Evolutionary conservation across 495 filamentous ascomycete genomes (phyloP).

Genomic region (Xylaria scruposa): DNA sequence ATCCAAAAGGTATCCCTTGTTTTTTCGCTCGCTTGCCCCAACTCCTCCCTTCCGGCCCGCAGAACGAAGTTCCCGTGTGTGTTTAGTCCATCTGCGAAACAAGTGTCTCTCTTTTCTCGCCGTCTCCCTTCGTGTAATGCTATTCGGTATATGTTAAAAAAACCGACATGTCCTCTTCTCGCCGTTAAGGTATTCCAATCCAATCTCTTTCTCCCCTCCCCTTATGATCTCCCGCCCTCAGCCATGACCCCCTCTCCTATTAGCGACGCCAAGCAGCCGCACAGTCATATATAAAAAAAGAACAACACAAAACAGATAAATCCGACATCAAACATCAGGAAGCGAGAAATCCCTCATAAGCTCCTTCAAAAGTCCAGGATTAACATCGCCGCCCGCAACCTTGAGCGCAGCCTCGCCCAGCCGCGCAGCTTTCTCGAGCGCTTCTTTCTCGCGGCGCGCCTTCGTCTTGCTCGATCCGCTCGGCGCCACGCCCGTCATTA

Average conservation of each 20-base stretch:
- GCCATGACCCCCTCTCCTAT: no score
- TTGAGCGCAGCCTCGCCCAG: conserved; percentile 74
- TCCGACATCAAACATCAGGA: neutral
- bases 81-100: conserved; percentile 16
- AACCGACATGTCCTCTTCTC: neutral
- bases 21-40: neutral
- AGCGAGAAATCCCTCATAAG: conserved; percentile 32
- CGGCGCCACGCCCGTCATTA: conserved; percentile 90
- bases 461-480: conserved; percentile 93
- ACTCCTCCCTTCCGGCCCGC: conserved; percentile 11
- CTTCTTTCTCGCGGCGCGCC: conserved; percentile 82
- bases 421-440: conserved; percentile 76
- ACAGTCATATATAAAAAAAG: no score
- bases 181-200: no score
- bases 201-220: no score
- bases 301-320: no score
- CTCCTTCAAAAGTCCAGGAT: conserved; percentile 32
- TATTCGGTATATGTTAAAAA: neutral
- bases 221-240: no score
- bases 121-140: neutral
- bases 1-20: neutral
- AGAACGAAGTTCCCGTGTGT: neutral
- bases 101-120: neutral
- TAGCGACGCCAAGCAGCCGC: no score
- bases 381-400: conserved; percentile 78